Conservation (phyloP, 257 asterid species). For the Solanum boliviense region DNA sequence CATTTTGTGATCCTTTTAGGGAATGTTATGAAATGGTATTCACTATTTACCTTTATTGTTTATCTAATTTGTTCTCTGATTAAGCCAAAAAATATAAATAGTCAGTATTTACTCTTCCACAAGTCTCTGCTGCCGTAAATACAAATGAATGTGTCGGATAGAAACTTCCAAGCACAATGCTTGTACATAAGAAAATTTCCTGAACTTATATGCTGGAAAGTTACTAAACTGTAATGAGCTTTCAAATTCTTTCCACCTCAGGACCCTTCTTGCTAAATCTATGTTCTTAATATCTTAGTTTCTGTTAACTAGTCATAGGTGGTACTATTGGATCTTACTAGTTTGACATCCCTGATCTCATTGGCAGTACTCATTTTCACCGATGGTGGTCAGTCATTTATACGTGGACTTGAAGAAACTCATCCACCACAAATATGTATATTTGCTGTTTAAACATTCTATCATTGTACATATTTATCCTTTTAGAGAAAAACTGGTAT, state of each 20-base stretch:
- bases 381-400: not conserved
- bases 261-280: not conserved
- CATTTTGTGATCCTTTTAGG: not conserved
- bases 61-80: not conserved
- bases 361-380: not conserved
- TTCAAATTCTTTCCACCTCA: not conserved
- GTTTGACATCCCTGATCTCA: not conserved
- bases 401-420: not conserved
- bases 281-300: not conserved
- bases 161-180: not conserved
- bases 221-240: not conserved
- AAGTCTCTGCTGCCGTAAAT: not conserved
- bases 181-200: not conserved
- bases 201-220: not conserved
- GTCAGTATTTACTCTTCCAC: not conserved
- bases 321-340: not conserved
- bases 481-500: not conserved
- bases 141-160: not conserved
- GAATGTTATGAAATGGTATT: not conserved
- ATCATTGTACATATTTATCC: not conserved
- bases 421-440: not conserved
- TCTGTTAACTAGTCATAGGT: not conserved
- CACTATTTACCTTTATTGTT: not conserved
- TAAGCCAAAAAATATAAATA: not conserved
- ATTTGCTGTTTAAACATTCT: not conserved